These are phyloP conservation scores for Somion occarium DNA, from an alignment of 1,284 basidiomycete genomes.

Conservation along the genomic window DNA sequence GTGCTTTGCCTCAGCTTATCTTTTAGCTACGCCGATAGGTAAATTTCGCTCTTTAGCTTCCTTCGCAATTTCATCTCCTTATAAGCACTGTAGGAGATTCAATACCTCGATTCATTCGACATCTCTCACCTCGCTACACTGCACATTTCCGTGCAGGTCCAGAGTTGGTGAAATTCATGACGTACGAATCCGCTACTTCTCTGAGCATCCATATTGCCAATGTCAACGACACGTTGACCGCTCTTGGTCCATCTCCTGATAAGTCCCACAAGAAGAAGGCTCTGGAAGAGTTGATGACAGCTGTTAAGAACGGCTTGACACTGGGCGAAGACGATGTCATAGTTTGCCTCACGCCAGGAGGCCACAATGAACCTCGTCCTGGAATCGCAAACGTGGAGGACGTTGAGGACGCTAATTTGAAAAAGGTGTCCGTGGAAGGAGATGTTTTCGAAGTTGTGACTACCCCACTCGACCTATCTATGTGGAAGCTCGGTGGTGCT, in stretches of 20 bases:
- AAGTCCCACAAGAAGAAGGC: slow-evolving; percentile 3
- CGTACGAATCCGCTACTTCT: slow-evolving; percentile 74
- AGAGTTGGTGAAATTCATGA: slow-evolving; percentile 63
- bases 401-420: not conserved
- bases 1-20: slow-evolving; percentile 64
- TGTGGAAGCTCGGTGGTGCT: slow-evolving; percentile 85
- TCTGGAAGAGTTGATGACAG: slow-evolving; percentile 40
- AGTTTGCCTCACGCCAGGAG: slow-evolving; percentile 44
- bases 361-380: not conserved
- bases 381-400: not conserved
- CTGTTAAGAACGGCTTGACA: slow-evolving; percentile 48
- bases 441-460: slow-evolving; percentile 60
- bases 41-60: slow-evolving; percentile 8
- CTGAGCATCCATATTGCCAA: slow-evolving; percentile 61
- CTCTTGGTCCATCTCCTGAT: slow-evolving; percentile 1
- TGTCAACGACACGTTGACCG: slow-evolving; percentile 9
- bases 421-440: slow-evolving; percentile 39
- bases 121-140: slow-evolving; percentile 70
- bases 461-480: slow-evolving; percentile 65
- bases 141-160: slow-evolving; percentile 60
- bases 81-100: slow-evolving; percentile 47
- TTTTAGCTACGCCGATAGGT: slow-evolving; percentile 61
- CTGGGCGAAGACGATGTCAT: slow-evolving; percentile 43
- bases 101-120: slow-evolving; percentile 64
- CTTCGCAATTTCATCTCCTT: not conserved